phyloP scores from a whole-genome alignment of 2,329 filamentous ascomycete genomes.

The Beauveria medogensis region DNA sequence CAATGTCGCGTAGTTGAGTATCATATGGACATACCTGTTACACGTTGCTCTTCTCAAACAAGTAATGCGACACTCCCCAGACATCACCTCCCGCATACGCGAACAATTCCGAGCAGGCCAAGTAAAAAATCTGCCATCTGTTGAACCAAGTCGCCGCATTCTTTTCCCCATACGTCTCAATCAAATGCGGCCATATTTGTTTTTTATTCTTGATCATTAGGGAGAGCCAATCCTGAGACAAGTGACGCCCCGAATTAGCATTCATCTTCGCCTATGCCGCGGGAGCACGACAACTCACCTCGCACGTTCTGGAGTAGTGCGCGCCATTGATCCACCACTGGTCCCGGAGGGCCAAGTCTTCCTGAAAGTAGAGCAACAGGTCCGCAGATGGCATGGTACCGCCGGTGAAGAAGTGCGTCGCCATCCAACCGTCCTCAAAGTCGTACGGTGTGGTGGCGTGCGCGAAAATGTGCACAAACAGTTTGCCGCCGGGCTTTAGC shows the following conservation, averaged over 20 bases:
- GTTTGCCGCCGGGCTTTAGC: slow-evolving; percentile 54
- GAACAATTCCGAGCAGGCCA: slow-evolving; percentile 64
- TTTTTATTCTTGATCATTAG: slow-evolving; percentile 52
- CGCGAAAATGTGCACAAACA: slow-evolving; percentile 62
- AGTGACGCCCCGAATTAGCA: background rate
- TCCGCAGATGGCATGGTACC: slow-evolving; percentile 65
- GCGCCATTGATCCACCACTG: slow-evolving; percentile 66
- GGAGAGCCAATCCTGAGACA: slow-evolving; percentile 48
- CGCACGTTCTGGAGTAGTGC: slow-evolving; percentile 63
- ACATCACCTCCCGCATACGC: slow-evolving; percentile 56
- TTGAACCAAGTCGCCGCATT: slow-evolving; percentile 56
- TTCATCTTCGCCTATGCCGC: background rate
- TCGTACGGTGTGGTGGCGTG: slow-evolving; percentile 60
- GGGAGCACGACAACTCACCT: slow-evolving; percentile 35
- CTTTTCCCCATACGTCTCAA: slow-evolving; percentile 56
- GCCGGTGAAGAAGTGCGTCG: slow-evolving; percentile 63
- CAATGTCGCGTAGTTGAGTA: background rate
- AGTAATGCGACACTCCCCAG: slow-evolving; percentile 60
- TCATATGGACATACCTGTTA: background rate
- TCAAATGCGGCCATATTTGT: slow-evolving; percentile 54
- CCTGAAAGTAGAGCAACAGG: slow-evolving; percentile 58
- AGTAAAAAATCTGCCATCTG: slow-evolving; percentile 64
- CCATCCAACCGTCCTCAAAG: slow-evolving; percentile 68
- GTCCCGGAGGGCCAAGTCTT: slow-evolving; percentile 47
- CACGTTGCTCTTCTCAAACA: slow-evolving; percentile 49